phyloP scores from a whole-genome alignment of 192 early-diverging fungal genomes.

The Backusella circina region DNA sequence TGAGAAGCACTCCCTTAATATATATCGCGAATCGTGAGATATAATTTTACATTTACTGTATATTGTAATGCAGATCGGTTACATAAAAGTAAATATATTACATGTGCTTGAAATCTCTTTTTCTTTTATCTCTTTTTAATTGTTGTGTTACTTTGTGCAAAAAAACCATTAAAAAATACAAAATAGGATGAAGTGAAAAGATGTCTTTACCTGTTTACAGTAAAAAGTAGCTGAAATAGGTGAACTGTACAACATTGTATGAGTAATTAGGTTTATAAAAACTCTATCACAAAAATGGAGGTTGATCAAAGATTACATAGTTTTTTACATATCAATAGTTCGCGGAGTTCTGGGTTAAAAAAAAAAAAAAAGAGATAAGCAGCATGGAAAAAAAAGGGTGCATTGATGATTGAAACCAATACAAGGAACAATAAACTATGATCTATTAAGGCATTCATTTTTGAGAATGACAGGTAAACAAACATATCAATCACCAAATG shows the following conservation, averaged over 20 bases:
- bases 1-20: background rate
- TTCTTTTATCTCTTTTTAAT: background rate
- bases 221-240: background rate
- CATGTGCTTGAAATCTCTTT: background rate
- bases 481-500: no score
- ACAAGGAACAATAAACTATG: background rate
- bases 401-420: background rate
- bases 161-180: background rate
- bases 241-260: background rate
- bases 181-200: conserved; percentile 4
- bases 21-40: background rate
- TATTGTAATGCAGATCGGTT: background rate
- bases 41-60: background rate
- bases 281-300: background rate
- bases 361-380: background rate
- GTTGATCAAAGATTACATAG: background rate
- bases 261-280: background rate
- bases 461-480: no score
- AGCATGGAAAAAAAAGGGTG: background rate
- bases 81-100: background rate
- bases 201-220: background rate
- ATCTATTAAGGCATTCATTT: no score
- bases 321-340: background rate
- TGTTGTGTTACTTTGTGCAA: background rate
- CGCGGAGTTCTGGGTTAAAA: background rate